Evolutionary conservation across 139 green algal genomes (phyloP).

Genomic region (Spirogloea muscicola): DNA sequence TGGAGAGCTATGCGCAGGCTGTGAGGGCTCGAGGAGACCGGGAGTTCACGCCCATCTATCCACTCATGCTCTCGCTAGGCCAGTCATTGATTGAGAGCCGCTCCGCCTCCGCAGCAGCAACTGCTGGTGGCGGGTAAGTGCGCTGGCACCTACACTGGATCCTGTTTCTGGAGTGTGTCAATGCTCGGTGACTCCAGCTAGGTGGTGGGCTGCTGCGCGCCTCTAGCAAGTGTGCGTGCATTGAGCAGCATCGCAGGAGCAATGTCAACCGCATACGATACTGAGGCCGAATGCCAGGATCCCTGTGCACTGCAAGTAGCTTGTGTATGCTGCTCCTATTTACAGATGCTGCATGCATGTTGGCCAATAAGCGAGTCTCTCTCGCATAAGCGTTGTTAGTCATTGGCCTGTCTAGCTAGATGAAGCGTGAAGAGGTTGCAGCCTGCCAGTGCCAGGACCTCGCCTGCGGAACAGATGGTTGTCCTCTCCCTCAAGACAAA

Average conservation of each 20-base stretch:
- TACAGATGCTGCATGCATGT: too few species aligned
- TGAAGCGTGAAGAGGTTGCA: too few species aligned
- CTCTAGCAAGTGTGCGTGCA: not conserved
- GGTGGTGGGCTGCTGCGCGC: not conserved
- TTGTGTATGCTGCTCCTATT: too few species aligned
- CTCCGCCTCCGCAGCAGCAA: not conserved
- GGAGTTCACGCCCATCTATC: constrained; percentile 42
- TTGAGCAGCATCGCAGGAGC: not conserved
- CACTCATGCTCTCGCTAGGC: constrained; percentile 41
- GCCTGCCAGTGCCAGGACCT: too few species aligned
- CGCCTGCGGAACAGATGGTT: too few species aligned
- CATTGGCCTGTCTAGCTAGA: too few species aligned
- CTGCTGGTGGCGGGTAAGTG: not conserved
- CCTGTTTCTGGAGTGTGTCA: not conserved
- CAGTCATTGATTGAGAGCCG: constrained; percentile 8
- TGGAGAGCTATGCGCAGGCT: constrained; percentile 30
- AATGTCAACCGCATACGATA: not conserved
- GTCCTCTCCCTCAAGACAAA: too few species aligned
- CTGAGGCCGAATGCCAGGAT: too few species aligned
- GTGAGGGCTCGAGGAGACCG: constrained; percentile 32
- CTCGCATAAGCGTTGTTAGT: too few species aligned
- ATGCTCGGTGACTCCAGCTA: not conserved
- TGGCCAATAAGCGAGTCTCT: too few species aligned
- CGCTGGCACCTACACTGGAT: not conserved
- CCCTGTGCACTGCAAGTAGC: too few species aligned